Percentiles rank a stretch among this genome's conserved stretches.
These are phyloP conservation scores for Pontederia crassipes DNA, from an alignment of 176 grass and related monocot species.

Conservation along the genomic window DNA sequence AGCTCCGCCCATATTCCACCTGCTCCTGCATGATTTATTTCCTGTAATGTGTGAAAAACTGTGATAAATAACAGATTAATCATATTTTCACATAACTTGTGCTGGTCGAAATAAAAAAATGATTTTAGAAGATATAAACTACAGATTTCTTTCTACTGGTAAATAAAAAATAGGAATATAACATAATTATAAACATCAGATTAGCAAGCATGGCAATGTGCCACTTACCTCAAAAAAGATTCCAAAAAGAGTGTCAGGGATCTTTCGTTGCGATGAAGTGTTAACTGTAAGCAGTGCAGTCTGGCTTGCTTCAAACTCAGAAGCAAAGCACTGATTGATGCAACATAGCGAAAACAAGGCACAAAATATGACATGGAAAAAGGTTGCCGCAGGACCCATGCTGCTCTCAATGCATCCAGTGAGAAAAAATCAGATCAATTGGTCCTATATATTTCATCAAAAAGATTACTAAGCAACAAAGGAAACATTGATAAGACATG, in stretches of 20 bases:
- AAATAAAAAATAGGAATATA: no score
- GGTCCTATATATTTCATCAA: constrained; percentile 14
- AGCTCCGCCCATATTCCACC: constrained; percentile 95
- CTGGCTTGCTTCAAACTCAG: constrained; percentile 22
- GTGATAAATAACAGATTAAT: neutral
- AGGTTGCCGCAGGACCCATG: constrained; percentile 19
- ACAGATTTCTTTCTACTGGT: no score
- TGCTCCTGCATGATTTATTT: constrained; percentile 97
- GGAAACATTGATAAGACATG: neutral
- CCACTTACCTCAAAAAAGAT: constrained; percentile 75
- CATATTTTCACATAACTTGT: constrained; percentile 1
- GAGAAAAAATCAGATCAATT: neutral
- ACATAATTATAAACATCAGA: no score
- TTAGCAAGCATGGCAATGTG: neutral
- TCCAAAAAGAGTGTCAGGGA: constrained; percentile 61
- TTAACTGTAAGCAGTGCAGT: constrained; percentile 36
- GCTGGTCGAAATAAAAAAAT: neutral
- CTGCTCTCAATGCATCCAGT: constrained; percentile 1
- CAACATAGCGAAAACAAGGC: constrained; percentile 16
- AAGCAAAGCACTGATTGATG: constrained; percentile 20
- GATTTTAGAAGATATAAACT: no score
- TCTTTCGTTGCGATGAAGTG: constrained; percentile 35
- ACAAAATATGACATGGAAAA: constrained; percentile 8
- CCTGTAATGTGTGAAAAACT: constrained; percentile 30
- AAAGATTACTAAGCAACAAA: neutral